Conservation (phyloP, 768 basidiomycete genomes). For the Pholiota molesta region DNA sequence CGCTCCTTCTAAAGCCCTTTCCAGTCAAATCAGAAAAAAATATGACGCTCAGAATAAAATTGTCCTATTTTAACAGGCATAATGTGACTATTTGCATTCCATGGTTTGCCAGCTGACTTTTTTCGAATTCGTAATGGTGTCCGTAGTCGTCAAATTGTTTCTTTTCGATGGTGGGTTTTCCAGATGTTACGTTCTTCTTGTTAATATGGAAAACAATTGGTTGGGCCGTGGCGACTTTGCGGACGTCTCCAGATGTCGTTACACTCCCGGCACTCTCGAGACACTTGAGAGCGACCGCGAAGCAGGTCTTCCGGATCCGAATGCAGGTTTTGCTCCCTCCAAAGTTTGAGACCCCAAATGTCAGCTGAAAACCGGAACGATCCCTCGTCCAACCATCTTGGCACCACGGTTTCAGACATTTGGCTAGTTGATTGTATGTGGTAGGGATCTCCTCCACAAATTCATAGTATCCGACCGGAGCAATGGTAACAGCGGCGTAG, state of each 20-base stretch:
- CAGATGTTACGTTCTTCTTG: background rate
- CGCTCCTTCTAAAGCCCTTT: too few species aligned
- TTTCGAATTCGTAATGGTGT: background rate
- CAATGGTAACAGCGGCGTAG: background rate
- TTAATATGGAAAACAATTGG: background rate
- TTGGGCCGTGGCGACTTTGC: background rate
- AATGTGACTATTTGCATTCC: slow-evolving; percentile 1
- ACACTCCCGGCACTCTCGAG: background rate
- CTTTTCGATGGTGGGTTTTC: background rate
- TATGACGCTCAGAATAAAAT: too few species aligned
- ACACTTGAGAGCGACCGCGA: background rate
- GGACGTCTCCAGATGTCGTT: background rate
- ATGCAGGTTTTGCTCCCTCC: background rate
- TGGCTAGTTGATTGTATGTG: background rate
- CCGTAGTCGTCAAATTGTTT: background rate
- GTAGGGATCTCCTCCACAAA: background rate
- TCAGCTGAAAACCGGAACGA: background rate
- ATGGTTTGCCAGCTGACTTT: background rate
- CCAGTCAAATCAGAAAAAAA: too few species aligned
- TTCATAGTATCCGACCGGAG: background rate
- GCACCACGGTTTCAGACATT: background rate
- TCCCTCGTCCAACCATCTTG: background rate
- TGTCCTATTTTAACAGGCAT: background rate
- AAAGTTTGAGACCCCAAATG: background rate
- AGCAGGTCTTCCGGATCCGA: background rate